Evolutionary conservation across 2,329 filamentous ascomycete species (phyloP).

Genomic region (Colletotrichum simmondsii): DNA sequence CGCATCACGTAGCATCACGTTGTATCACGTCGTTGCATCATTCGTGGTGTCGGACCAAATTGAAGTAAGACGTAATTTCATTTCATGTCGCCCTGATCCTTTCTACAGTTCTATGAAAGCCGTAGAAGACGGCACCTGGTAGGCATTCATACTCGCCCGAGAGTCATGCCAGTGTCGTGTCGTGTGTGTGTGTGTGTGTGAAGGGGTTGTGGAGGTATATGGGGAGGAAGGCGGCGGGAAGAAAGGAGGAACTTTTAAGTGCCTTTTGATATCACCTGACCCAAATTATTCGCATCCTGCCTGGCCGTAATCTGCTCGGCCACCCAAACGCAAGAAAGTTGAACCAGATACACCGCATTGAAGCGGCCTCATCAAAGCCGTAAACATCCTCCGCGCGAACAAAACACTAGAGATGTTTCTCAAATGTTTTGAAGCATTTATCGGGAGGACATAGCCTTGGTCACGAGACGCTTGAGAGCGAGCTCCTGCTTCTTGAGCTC

Average conservation of each 20-base stretch:
- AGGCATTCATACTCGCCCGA: constrained; percentile 31
- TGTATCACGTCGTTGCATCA: neutral
- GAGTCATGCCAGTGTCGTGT: constrained; percentile 31
- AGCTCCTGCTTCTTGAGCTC: constrained; percentile 99
- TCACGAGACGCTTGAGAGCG: constrained; percentile 95
- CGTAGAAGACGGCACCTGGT: constrained; percentile 33
- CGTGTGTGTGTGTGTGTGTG: constrained; percentile 30
- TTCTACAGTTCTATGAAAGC: constrained; percentile 38
- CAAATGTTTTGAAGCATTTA: constrained; percentile 58
- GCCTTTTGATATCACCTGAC: constrained; percentile 36
- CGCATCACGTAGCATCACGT: too few relatives aligned
- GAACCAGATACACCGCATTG: constrained; percentile 38
- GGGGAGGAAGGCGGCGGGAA: constrained; percentile 29
- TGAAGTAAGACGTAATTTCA: constrained; percentile 37
- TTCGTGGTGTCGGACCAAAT: neutral
- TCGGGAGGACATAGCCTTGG: constrained; percentile 96
- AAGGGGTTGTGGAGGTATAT: constrained; percentile 31
- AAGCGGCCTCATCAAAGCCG: constrained; percentile 38
- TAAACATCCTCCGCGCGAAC: constrained; percentile 14
- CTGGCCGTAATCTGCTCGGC: constrained; percentile 32
- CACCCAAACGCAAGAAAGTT: constrained; percentile 35
- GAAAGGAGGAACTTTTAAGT: constrained; percentile 37
- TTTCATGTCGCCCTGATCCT: constrained; percentile 37
- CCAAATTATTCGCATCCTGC: constrained; percentile 36
- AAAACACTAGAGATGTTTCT: constrained; percentile 18